Conservation (phyloP, 768 basidiomycete species). For the Psilocybe subaeruginosa region DNA sequence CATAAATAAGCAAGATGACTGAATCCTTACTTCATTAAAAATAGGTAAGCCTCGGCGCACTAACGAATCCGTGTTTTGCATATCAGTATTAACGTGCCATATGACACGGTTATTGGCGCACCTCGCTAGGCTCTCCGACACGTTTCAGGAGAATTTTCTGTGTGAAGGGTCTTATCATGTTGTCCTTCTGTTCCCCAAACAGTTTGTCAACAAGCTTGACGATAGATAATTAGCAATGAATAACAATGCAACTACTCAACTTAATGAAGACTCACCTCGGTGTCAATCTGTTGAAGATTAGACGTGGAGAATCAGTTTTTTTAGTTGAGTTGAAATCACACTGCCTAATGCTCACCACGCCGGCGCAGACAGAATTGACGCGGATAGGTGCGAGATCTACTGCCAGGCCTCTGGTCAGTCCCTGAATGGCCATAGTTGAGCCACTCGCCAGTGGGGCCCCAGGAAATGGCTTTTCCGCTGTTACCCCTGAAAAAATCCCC, state of each 20-base stretch:
- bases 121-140: slow-evolving; percentile 5
- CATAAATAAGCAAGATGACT: neutral
- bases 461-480: neutral
- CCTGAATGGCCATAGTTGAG: neutral
- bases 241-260: neutral
- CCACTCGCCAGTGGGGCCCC: neutral
- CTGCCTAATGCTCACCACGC: neutral
- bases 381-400: slow-evolving; percentile 9
- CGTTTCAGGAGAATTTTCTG: slow-evolving; percentile 6
- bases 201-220: neutral
- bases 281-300: neutral
- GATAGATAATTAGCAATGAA: too few relatives aligned
- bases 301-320: too few relatives aligned
- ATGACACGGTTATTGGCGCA: neutral
- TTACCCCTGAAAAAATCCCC: too few relatives aligned
- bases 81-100: neutral
- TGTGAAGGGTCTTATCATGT: neutral
- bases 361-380: slow-evolving; percentile 5
- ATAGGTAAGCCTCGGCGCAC: slow-evolving; percentile 5
- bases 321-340: too few relatives aligned
- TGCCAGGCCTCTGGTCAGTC: slow-evolving; percentile 2
- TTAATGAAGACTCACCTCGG: neutral
- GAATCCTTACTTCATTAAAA: slow-evolving; percentile 10
- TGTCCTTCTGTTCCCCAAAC: neutral
- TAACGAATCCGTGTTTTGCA: neutral